A percentile compares a stretch with the other conserved stretches of the same genome.
Conservation (phyloP, 805 yeast genomes). For the Metschnikowia sp. region DNA sequence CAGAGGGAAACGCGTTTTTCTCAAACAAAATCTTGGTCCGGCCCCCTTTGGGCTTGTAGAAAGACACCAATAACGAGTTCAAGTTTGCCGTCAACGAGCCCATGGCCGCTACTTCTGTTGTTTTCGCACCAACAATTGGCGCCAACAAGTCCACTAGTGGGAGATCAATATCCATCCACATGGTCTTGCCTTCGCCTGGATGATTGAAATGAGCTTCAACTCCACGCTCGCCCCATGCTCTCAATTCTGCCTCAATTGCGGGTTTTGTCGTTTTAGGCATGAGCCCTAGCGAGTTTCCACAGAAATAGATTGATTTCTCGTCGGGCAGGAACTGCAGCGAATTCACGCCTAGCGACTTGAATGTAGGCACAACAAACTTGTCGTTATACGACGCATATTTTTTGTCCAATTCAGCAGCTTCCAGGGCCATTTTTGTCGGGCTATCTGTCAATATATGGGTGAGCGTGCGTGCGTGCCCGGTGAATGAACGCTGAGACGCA, state of each 20-base stretch:
- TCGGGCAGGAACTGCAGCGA: constrained; percentile 14
- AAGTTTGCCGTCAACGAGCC: constrained; percentile 81
- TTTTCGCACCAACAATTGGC: constrained; percentile 70
- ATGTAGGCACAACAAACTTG: constrained; percentile 66
- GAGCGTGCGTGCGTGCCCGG: neutral
- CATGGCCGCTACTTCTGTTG: constrained; percentile 82
- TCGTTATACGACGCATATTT: constrained; percentile 37
- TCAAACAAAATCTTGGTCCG: constrained; percentile 77
- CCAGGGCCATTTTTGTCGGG: neutral
- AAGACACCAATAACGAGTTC: constrained; percentile 68
- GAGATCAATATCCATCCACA: constrained; percentile 84
- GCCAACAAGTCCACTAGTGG: constrained; percentile 70
- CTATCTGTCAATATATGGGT: too few relatives aligned
- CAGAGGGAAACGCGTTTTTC: constrained; percentile 88
- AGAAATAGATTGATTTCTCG: constrained; percentile 53
- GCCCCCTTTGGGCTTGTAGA: constrained; percentile 62
- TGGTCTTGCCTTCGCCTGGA: constrained; percentile 49
- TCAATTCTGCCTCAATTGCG: constrained; percentile 63
- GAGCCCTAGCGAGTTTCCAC: constrained; percentile 93
- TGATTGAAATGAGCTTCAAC: constrained; percentile 85
- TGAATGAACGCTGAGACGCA: neutral
- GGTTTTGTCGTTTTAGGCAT: constrained; percentile 66
- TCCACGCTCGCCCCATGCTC: constrained; percentile 78
- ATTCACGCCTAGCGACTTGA: constrained; percentile 52
- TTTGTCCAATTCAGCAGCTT: neutral